These are phyloP conservation scores for Suillus decipiens DNA, from an alignment of 768 basidiomycete genomes.

Conservation along the genomic window DNA sequence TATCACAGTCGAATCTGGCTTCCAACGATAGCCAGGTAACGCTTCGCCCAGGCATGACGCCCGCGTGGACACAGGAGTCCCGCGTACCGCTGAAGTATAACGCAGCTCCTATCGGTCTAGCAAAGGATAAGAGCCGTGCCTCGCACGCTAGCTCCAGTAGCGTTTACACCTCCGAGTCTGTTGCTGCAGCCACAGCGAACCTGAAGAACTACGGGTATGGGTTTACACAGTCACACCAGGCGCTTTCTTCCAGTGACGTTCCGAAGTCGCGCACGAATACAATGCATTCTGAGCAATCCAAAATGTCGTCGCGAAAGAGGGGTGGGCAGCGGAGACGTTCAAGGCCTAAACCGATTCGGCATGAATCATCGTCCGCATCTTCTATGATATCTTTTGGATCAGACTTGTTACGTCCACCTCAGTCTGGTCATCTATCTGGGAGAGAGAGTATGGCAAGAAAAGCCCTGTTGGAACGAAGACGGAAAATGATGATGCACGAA, in stretches of 20 bases:
- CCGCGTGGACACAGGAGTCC: conserved; percentile 16
- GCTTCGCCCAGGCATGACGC: conserved; percentile 12
- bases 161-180: conserved; percentile 28
- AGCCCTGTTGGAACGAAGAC: conserved; percentile 30
- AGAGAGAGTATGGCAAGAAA: conserved; percentile 25
- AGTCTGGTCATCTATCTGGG: conserved; percentile 15
- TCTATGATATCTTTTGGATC: conserved; percentile 27
- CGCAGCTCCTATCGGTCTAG: neutral
- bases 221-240: conserved; percentile 15
- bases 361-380: conserved; percentile 29
- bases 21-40: conserved; percentile 13
- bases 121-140: neutral
- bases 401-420: conserved; percentile 5
- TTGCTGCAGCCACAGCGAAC: conserved; percentile 22
- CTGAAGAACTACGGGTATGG: conserved; percentile 27
- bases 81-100: conserved; percentile 14
- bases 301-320: neutral
- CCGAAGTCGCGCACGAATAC: conserved; percentile 11
- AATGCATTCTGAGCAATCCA: conserved; percentile 11
- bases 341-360: conserved; percentile 20
- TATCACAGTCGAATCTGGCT: conserved; percentile 1
- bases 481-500: conserved; percentile 13
- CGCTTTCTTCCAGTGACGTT: conserved; percentile 3
- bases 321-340: conserved; percentile 6
- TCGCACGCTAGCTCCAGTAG: conserved; percentile 21